A percentile compares a stretch with the other conserved stretches of the same genome.
Evolutionary conservation across 306 rosid species (phyloP).

Genomic region (Trichosanthes cucumerina): DNA sequence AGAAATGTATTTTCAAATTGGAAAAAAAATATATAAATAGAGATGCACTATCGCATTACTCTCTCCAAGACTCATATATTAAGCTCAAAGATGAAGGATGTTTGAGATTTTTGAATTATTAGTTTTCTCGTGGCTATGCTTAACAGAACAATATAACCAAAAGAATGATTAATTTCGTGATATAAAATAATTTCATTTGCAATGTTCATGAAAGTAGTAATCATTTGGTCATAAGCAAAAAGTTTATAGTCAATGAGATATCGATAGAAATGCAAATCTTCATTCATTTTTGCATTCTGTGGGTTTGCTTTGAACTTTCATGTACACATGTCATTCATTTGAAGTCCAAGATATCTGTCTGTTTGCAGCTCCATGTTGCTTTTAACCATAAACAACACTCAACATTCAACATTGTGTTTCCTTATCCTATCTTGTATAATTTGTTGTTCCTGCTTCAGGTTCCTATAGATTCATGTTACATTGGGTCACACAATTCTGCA

Average conservation of each 20-base stretch:
- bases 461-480: slow-evolving; percentile 83
- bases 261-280: not conserved
- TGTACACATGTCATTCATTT: not conserved
- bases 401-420: not conserved
- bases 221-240: not conserved
- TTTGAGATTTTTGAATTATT: not conserved
- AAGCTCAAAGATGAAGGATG: not conserved
- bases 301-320: not conserved
- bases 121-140: not conserved
- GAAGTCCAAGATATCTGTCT: not conserved
- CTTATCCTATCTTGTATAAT: not conserved
- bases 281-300: not conserved
- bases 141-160: not conserved
- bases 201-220: not conserved
- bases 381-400: not conserved
- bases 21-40: not conserved
- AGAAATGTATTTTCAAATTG: not conserved
- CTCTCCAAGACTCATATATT: not conserved
- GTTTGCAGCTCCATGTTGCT: not conserved
- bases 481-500: slow-evolving; percentile 78
- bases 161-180: not conserved
- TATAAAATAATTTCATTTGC: not conserved
- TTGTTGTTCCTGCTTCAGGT: slow-evolving; percentile 39
- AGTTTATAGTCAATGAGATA: not conserved
- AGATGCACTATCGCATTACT: not conserved